Evolutionary conservation across 2,329 filamentous ascomycete genomes (phyloP).

Genomic region (Diaporthe amygdali): DNA sequence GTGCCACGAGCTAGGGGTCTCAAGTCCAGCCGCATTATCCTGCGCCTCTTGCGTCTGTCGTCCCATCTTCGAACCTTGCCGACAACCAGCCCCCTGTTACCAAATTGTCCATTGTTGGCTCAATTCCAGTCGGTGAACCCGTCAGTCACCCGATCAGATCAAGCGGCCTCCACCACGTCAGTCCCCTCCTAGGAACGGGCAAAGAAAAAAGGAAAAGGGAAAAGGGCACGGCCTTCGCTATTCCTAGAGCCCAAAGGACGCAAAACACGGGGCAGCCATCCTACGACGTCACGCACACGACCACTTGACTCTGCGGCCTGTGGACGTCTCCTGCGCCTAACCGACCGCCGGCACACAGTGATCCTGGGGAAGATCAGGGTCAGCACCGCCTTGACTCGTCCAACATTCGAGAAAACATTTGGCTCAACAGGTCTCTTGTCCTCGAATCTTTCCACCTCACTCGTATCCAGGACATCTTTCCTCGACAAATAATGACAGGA

Average conservation of each 20-base stretch:
- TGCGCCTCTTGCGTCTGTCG: conserved; percentile 20
- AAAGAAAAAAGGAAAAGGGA: not conserved
- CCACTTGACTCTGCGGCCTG: not conserved
- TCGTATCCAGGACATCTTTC: not conserved
- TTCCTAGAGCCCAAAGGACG: not conserved
- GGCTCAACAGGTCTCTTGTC: not conserved
- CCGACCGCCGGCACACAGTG: not conserved
- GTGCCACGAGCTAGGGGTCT: conserved; percentile 29
- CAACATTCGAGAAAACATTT: not conserved
- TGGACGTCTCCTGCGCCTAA: not conserved
- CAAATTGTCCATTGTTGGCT: not conserved
- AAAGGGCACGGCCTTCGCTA: not conserved
- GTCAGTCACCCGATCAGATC: not conserved
- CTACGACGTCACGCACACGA: not conserved
- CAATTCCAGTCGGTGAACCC: conserved; percentile 8
- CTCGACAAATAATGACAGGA: conserved; percentile 31
- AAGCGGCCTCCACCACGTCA: conserved; percentile 16
- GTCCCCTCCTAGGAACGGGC: conserved; percentile 19
- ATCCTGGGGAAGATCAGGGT: not conserved
- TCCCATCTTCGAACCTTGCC: conserved; percentile 20
- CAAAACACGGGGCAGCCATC: not conserved
- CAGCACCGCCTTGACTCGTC: not conserved
- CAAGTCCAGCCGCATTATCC: conserved; percentile 16
- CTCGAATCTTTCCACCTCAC: not conserved
- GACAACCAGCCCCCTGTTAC: not conserved